Evolutionary conservation across 1,284 basidiomycete genomes (phyloP).

Genomic region (Melampsora occidentalis): DNA sequence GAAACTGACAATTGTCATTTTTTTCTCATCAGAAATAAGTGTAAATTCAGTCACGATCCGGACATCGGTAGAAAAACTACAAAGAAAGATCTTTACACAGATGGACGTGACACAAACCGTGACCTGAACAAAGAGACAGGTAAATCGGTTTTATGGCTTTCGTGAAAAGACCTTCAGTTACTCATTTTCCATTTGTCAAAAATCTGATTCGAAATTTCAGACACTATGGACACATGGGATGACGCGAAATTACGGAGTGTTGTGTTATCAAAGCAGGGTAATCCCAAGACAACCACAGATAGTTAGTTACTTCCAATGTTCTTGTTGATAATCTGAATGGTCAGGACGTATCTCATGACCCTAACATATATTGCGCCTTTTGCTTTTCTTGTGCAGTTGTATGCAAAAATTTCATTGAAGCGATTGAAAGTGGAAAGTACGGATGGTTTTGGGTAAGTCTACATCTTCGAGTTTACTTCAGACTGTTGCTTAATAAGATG

Average conservation of each 20-base stretch:
- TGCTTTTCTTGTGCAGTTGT: conserved; percentile 67
- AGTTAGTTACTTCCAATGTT: conserved; percentile 58
- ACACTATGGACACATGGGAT: conserved; percentile 98
- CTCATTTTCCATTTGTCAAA: conserved; percentile 21
- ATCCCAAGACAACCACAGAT: conserved; percentile 87
- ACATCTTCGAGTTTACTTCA: background rate
- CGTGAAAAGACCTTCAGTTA: conserved; percentile 13
- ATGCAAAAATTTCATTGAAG: conserved; percentile 95
- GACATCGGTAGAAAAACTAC: conserved; percentile 86
- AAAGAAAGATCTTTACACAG: conserved; percentile 94
- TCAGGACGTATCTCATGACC: conserved; percentile 43
- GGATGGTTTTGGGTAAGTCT: conserved; percentile 75
- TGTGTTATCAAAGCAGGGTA: conserved; percentile 81
- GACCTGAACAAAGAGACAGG: conserved; percentile 64
- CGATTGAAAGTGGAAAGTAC: conserved; percentile 87
- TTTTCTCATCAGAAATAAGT: conserved; percentile 62
- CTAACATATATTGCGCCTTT: background rate
- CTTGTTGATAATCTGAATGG: background rate
- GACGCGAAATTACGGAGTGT: conserved; percentile 85
- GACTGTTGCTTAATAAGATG: background rate
- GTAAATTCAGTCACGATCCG: conserved; percentile 92
- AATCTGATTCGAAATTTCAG: conserved; percentile 55
- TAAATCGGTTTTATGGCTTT: conserved; percentile 54
- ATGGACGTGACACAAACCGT: conserved; percentile 67
- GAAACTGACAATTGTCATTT: background rate